Evolutionary conservation across 225 moss, liverwort and hornwort genomes (phyloP).

Genomic region (Pseudisothecium myosuroides): DNA sequence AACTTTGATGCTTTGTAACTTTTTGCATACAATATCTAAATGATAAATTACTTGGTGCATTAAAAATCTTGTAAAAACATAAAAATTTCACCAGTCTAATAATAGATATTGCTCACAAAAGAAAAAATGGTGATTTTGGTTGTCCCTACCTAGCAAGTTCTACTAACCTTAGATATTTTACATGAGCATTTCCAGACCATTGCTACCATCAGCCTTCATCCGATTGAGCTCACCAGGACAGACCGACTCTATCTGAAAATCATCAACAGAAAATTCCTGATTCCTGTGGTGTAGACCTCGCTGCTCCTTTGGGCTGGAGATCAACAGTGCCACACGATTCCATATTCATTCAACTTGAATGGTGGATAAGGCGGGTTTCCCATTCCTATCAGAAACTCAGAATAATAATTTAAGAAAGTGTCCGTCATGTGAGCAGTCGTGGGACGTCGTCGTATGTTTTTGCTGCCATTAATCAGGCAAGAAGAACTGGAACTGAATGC

Average conservation of each 20-base stretch:
- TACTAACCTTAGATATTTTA: not conserved
- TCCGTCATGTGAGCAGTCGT: not conserved
- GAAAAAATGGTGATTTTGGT: not conserved
- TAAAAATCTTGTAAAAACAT: not conserved
- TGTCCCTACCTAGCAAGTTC: not conserved
- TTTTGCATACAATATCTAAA: not conserved
- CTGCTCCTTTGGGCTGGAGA: not conserved
- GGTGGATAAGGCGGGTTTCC: not conserved
- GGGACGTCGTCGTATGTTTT: not conserved
- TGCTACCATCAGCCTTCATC: too few relatives aligned
- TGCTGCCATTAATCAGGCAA: not conserved
- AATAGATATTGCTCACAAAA: fast-evolving
- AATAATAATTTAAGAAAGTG: not conserved
- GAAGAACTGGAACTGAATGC: not conserved
- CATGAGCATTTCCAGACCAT: not conserved
- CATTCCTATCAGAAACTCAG: not conserved
- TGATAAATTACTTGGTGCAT: not conserved
- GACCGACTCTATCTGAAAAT: not conserved
- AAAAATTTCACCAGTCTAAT: not conserved
- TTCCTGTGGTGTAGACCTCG: not conserved
- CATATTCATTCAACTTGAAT: not conserved
- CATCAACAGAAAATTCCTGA: not conserved
- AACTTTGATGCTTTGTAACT: not conserved
- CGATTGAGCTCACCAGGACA: not conserved
- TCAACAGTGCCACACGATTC: not conserved